phyloP scores from a whole-genome alignment of 179 eudicot genomes.

The Sideroxylon spinosum region DNA sequence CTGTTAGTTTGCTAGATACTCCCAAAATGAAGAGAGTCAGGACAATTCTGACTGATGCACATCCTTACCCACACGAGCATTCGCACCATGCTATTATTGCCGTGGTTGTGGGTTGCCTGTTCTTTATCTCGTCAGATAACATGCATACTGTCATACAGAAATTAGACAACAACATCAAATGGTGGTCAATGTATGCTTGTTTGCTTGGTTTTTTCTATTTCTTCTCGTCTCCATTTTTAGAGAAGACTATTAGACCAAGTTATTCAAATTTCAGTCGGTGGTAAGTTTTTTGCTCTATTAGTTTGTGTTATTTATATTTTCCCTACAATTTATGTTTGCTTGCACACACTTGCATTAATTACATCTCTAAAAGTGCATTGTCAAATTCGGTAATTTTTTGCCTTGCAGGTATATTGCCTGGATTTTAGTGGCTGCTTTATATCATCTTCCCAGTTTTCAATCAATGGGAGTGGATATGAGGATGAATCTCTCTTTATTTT shows the following conservation, averaged over 20 bases:
- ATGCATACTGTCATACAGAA: conserved; percentile 87
- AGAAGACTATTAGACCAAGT: conserved; percentile 95
- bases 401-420: conserved; percentile 83
- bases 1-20: conserved; percentile 65
- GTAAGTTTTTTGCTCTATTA: conserved; percentile 39
- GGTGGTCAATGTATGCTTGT: conserved; percentile 99
- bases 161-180: conserved; percentile 83
- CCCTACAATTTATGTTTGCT: background rate
- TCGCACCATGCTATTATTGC: conserved; percentile 92
- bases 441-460: conserved; percentile 97
- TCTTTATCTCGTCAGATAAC: conserved; percentile 94
- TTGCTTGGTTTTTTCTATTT: conserved; percentile 96
- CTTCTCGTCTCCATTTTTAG: conserved; percentile 96
- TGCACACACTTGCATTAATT: background rate
- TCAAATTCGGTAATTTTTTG: conserved; percentile 5
- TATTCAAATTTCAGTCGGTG: conserved; percentile 97
- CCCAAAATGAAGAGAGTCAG: conserved; percentile 82
- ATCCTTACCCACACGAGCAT: conserved; percentile 97
- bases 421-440: conserved; percentile 90
- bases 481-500: conserved; percentile 95
- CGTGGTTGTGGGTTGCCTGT: conserved; percentile 83
- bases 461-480: conserved; percentile 99
- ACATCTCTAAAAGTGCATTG: background rate
- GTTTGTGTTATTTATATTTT: background rate
- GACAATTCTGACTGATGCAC: conserved; percentile 74